Evolutionary conservation across 129 eudicot genomes (phyloP).

Genomic region (Apium graveolens): DNA sequence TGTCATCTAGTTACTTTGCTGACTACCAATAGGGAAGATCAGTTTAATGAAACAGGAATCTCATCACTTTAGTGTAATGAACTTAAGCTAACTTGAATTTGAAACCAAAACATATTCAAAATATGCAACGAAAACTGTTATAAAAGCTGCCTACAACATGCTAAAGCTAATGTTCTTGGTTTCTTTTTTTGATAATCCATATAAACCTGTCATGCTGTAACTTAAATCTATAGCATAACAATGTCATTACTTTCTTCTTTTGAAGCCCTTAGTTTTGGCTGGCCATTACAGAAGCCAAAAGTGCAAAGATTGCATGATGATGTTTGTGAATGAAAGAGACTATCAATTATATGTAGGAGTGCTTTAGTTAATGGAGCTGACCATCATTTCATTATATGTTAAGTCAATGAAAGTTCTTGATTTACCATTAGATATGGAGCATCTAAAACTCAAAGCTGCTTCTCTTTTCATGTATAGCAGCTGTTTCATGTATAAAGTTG

Average conservation of each 20-base stretch:
- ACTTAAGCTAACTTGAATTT: constrained; percentile 1
- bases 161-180: not conserved
- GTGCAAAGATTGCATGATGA: constrained; percentile 3
- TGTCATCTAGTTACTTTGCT: not conserved
- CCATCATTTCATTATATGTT: constrained; percentile 12
- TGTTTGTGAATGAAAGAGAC: constrained; percentile 15
- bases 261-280: constrained; percentile 21
- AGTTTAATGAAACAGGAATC: not conserved
- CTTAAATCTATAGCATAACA: constrained; percentile 10
- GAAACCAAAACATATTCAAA: not conserved
- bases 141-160: not conserved
- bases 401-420: constrained; percentile 17
- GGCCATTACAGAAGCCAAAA: constrained; percentile 41
- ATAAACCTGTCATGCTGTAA: constrained; percentile 1
- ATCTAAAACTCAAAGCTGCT: constrained; percentile 10
- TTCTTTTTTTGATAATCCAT: constrained; percentile 3
- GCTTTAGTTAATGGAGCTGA: constrained; percentile 14
- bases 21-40: not conserved
- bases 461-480: constrained; percentile 7
- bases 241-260: constrained; percentile 8
- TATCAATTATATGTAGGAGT: constrained; percentile 7
- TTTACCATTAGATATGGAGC: not conserved
- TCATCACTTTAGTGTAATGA: not conserved
- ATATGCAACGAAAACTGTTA: not conserved
- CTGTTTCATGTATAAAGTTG: not conserved